Evolutionary conservation across 495 filamentous ascomycete genomes (phyloP).

Genomic region (Tuber melanosporum): DNA sequence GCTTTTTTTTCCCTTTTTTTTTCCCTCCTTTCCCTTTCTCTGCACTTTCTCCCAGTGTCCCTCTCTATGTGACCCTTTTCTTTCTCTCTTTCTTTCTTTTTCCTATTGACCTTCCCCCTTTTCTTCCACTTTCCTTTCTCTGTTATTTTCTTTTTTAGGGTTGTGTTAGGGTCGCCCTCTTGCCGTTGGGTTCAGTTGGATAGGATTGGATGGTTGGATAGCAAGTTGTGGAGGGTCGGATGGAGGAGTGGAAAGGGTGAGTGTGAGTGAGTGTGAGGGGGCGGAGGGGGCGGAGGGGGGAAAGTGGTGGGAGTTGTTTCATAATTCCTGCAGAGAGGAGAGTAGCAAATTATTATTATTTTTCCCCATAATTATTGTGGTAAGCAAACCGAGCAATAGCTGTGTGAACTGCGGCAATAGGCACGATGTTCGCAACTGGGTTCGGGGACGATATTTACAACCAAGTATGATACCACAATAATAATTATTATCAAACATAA

Average conservation of each 20-base stretch:
- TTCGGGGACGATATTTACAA: background rate
- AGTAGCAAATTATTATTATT: background rate
- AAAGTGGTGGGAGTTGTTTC: background rate
- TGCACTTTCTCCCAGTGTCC: background rate
- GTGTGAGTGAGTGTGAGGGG: background rate
- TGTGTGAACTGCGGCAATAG: background rate
- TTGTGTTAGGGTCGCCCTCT: background rate
- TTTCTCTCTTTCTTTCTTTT: background rate
- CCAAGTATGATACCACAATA: background rate
- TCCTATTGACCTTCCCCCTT: background rate
- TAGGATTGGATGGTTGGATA: background rate
- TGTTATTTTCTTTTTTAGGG: background rate
- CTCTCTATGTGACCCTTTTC: background rate
- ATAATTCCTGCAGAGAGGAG: constrained; percentile 1
- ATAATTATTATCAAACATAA: background rate
- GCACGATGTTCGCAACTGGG: background rate
- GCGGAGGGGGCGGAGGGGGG: background rate
- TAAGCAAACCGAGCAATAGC: background rate
- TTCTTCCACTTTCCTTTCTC: background rate
- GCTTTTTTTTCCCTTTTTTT: background rate
- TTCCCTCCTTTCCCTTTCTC: background rate
- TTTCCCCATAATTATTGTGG: background rate
- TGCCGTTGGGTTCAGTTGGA: background rate
- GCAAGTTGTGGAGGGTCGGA: background rate
- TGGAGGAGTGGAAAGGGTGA: background rate